Base-by-base conservation (phyloP, 176 grass and related monocot genomes). In the Saccharum officinarum region DNA sequence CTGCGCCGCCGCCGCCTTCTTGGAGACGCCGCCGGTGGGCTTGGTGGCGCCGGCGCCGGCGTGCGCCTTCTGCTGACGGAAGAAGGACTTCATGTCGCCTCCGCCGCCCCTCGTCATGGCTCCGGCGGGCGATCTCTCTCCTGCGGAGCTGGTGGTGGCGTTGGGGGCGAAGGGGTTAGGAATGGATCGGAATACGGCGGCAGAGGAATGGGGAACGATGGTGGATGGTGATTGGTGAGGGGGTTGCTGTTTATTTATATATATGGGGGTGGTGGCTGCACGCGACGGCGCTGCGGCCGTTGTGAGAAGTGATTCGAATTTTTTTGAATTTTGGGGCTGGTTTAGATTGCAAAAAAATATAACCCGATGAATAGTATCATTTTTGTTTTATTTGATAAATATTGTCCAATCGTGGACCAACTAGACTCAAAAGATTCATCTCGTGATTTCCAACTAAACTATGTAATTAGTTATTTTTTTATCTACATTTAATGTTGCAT, bases 61-160 rank as follows among this genome's bases (percentile, higher is more conserved):
- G 52, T 45, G 37, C 22, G 80, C 68, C 83, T 94, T 94, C 92
- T 94, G 84, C 89, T 91, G 86, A 46, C 92, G 80, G 80, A 89
- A 94, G 92, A 94, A 94, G 46, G 80, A 72, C 89, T 75, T 89
- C n/a, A 94, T 22, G 75, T 80, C 86, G 44, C 64, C 78, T 54
- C 67, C 75, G 60, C 71, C 75, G 66, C 78, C 72, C 63, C 70
- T 87, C 57, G 46, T 75, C 84, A 90, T 90, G 74, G 79, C 76
- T 79, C 67, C 14, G 36, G 49, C 46, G 52, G 36, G 49, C 23
- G 52, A 36, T 13, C 23, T 14, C 59, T 62, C 59, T 62, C 59
- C 11, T 25, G 60, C 0, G 40, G 7, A 1, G 45, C 0, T 11
- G 28, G 16, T 52, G 41, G 10, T 2, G 8, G 52, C 4, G 2